These are phyloP conservation scores for Sclerotinia sclerotiorum DNA, from an alignment of 2,329 filamentous ascomycete genomes.

Conservation along the genomic window DNA sequence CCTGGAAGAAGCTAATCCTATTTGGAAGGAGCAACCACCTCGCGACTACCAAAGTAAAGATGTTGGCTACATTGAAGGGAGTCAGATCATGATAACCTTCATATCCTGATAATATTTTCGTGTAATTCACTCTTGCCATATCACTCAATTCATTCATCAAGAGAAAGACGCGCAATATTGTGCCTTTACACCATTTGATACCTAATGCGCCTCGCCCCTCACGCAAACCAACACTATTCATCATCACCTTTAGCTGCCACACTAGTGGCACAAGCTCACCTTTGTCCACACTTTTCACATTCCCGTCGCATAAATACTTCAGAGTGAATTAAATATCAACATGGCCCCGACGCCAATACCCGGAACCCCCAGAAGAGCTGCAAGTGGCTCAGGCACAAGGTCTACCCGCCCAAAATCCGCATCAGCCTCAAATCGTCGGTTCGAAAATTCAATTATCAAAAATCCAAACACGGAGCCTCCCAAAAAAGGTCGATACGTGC, in stretches of 20 bases:
- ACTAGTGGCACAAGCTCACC: constrained; percentile 15
- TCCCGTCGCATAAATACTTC: constrained; percentile 15
- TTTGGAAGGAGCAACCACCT: constrained; percentile 22
- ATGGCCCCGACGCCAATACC: constrained; percentile 23
- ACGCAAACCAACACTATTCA: constrained; percentile 9
- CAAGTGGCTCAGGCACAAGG: constrained; percentile 22
- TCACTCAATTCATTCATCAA: background rate
- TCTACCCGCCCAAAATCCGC: constrained; percentile 34
- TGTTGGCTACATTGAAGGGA: constrained; percentile 14
- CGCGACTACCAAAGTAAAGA: constrained; percentile 20
- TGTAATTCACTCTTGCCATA: constrained; percentile 14
- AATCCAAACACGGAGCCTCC: constrained; percentile 44
- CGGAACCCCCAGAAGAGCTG: constrained; percentile 23
- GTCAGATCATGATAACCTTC: constrained; percentile 1
- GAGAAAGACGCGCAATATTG: constrained; percentile 20
- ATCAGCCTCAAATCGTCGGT: constrained; percentile 26
- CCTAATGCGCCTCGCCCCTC: constrained; percentile 25
- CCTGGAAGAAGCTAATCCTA: constrained; percentile 10
- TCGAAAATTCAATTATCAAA: constrained; percentile 34
- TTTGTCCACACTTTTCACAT: constrained; percentile 20
- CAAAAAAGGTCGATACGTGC: constrained; percentile 75
- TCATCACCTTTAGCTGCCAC: constrained; percentile 16
- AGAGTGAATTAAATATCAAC: constrained; percentile 12
- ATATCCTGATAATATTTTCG: background rate
- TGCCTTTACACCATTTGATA: constrained; percentile 16